These are phyloP conservation scores for Phytophthora meadii DNA, from an alignment of 352 stramenopile genomes.

Conservation along the genomic window DNA sequence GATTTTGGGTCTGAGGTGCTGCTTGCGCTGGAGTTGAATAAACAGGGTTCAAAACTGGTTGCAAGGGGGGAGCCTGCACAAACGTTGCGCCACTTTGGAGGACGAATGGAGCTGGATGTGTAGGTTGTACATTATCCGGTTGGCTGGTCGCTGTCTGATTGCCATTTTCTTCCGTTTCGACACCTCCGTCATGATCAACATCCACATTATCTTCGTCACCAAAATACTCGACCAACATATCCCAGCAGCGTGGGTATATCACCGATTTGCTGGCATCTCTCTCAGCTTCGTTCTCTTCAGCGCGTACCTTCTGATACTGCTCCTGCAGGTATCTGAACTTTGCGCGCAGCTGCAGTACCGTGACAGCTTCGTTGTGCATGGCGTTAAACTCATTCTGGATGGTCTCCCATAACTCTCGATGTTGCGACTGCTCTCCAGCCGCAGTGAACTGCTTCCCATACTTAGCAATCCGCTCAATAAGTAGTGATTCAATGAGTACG, in stretches of 20 bases:
- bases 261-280: slow-evolving; percentile 20
- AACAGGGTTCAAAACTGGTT: not conserved
- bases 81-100: not conserved
- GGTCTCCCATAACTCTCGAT: slow-evolving; percentile 27
- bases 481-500: slow-evolving; percentile 27
- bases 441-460: slow-evolving; percentile 25
- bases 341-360: slow-evolving; percentile 28
- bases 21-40: slow-evolving; percentile 7
- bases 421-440: slow-evolving; percentile 6
- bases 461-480: slow-evolving; percentile 29
- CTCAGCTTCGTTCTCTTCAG: slow-evolving; percentile 19
- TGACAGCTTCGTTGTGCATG: slow-evolving; percentile 18
- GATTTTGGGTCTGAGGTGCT: slow-evolving; percentile 9
- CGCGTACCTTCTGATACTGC: slow-evolving; percentile 23
- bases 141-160: slow-evolving; percentile 4
- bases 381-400: slow-evolving; percentile 30
- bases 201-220: slow-evolving; percentile 12
- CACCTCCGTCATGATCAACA: slow-evolving; percentile 3
- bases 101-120: slow-evolving; percentile 1
- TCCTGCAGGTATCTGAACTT: slow-evolving; percentile 37
- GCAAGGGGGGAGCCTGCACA: not conserved
- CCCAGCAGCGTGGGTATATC: slow-evolving; percentile 35
- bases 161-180: not conserved
- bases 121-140: not conserved
- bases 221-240: slow-evolving; percentile 37